These are phyloP conservation scores for Zoysia japonica DNA, from an alignment of 176 grass and related monocot genomes.

Conservation along the genomic window DNA sequence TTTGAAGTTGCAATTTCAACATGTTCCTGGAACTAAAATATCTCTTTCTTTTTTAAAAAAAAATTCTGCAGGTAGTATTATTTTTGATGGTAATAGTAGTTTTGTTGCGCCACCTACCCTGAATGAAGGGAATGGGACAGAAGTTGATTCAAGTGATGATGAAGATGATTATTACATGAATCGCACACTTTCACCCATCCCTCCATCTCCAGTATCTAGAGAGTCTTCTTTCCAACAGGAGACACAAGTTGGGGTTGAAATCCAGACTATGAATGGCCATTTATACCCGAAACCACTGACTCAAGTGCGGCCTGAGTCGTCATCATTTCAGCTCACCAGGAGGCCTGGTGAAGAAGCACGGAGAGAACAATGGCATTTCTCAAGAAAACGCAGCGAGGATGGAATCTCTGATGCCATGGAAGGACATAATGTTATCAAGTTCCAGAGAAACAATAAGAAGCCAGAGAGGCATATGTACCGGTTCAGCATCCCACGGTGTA, in stretches of 20 bases:
- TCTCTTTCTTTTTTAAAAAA: neutral
- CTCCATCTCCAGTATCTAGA: slow-evolving; percentile 59
- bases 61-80: slow-evolving; percentile 48
- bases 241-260: slow-evolving; percentile 46
- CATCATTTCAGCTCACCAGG: slow-evolving; percentile 45
- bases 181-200: slow-evolving; percentile 48
- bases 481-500: slow-evolving; percentile 55
- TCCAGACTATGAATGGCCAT: slow-evolving; percentile 60
- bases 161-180: slow-evolving; percentile 69
- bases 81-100: slow-evolving; percentile 49
- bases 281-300: slow-evolving; percentile 55
- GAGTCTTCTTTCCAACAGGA: slow-evolving; percentile 72
- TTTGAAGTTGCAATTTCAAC: neutral
- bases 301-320: slow-evolving; percentile 48
- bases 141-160: slow-evolving; percentile 51
- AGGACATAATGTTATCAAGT: slow-evolving; percentile 26
- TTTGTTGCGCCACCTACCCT: slow-evolving; percentile 20
- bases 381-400: slow-evolving; percentile 52
- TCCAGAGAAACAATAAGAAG: slow-evolving; percentile 40
- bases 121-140: slow-evolving; percentile 47
- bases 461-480: slow-evolving; percentile 19
- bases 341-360: slow-evolving; percentile 40
- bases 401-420: slow-evolving; percentile 42
- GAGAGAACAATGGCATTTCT: slow-evolving; percentile 49
- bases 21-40: slow-evolving; percentile 25